Evolutionary conservation across 169 alveolate genomes (phyloP).

Genomic region (Plasmodium relictum): DNA sequence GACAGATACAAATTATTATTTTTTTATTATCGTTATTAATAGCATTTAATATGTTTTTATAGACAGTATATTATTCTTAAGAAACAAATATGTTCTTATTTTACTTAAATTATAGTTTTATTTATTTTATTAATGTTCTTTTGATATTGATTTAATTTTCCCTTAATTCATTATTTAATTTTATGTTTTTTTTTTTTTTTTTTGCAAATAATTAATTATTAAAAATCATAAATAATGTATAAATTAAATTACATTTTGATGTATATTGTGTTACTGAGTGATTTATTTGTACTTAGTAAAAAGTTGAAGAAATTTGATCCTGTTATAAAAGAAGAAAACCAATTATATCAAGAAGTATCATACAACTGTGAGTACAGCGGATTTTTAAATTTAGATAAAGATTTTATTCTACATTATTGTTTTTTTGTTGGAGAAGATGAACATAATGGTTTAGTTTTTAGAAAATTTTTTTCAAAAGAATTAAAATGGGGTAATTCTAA

Average conservation of each 20-base stretch:
- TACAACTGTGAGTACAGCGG: conserved; percentile 49
- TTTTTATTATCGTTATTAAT: too few relatives aligned
- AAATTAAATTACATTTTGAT: neutral
- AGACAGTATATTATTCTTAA: too few relatives aligned
- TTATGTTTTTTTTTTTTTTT: neutral
- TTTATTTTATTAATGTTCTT: too few relatives aligned
- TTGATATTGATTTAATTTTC: neutral
- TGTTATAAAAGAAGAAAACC: conserved; percentile 21
- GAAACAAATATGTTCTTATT: too few relatives aligned
- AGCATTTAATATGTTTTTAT: too few relatives aligned
- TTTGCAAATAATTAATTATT: neutral
- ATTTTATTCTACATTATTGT: conserved; percentile 23
- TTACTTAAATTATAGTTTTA: too few relatives aligned
- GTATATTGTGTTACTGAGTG: neutral
- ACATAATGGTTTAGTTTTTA: conserved; percentile 14
- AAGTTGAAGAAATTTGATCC: conserved; percentile 16
- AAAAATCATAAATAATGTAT: too few relatives aligned
- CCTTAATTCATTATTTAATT: neutral
- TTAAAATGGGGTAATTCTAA: conserved; percentile 21
- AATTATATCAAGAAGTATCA: conserved; percentile 6
- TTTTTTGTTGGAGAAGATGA: conserved; percentile 53
- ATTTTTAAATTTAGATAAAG: conserved; percentile 1
- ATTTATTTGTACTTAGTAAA: neutral
- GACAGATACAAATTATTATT: too few relatives aligned
- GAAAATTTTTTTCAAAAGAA: conserved; percentile 1